Percentiles rank a stretch among this genome's conserved stretches.
These are phyloP conservation scores for Pseudopithomyces maydicus DNA, from an alignment of 2,329 filamentous ascomycete species.

Conservation along the genomic window DNA sequence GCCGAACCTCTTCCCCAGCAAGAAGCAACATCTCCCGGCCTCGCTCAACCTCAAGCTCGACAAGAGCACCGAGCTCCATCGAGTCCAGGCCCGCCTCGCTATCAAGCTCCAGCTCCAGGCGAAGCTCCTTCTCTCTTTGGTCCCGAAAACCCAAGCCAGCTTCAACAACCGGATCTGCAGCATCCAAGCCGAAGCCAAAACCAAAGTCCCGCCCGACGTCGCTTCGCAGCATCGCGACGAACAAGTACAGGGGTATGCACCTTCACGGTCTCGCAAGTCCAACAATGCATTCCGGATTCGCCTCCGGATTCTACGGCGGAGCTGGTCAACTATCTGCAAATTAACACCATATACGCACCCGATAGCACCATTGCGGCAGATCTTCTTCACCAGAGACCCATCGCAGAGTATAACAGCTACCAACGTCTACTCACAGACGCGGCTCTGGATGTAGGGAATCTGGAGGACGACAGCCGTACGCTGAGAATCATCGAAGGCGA, in stretches of 20 bases:
- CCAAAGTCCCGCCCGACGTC: slow-evolving; percentile 5
- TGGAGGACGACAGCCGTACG: background rate
- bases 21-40: background rate
- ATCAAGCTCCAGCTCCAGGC: slow-evolving; percentile 3
- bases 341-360: slow-evolving; percentile 9
- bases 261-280: slow-evolving; percentile 9
- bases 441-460: background rate
- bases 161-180: slow-evolving; percentile 8
- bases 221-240: slow-evolving; percentile 7
- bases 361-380: slow-evolving; percentile 1
- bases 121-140: slow-evolving; percentile 5
- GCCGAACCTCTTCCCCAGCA: slow-evolving; percentile 5
- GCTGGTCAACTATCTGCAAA: slow-evolving; percentile 9
- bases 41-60: slow-evolving; percentile 3
- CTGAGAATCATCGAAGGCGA: background rate
- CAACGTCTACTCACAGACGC: background rate
- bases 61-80: slow-evolving; percentile 1
- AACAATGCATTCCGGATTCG: slow-evolving; percentile 7
- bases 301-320: background rate
- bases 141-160: slow-evolving; percentile 3
- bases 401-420: slow-evolving; percentile 9
- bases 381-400: background rate
- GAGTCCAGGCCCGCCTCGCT: slow-evolving; percentile 1
- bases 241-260: slow-evolving; percentile 7
- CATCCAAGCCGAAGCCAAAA: slow-evolving; percentile 2